Evolutionary conservation across 176 grass and related monocot species (phyloP).

Genomic region (Zoysia japonica): DNA sequence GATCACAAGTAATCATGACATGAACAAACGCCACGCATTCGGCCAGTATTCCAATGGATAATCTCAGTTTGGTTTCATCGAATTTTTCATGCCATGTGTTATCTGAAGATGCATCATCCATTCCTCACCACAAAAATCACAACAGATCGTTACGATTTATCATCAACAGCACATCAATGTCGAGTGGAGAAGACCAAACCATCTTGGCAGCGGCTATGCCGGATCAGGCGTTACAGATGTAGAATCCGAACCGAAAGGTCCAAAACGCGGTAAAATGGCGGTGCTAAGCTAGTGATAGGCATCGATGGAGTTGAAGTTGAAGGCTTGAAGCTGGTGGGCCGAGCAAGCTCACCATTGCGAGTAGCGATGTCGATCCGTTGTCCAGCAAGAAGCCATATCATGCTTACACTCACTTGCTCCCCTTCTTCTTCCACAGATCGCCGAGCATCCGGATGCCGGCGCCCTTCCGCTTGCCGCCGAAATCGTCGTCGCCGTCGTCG

Average conservation of each 20-base stretch:
- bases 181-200: conserved; percentile 19
- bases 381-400: not conserved
- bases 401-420: conserved; percentile 41
- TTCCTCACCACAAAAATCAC: no score
- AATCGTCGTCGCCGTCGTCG: conserved; percentile 62
- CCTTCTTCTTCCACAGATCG: conserved; percentile 94
- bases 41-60: not conserved
- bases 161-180: conserved; percentile 8
- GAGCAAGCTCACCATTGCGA: conserved; percentile 35
- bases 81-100: not conserved
- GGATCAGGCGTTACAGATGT: conserved; percentile 12
- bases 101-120: no score
- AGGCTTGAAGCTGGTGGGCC: not conserved
- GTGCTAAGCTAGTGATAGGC: conserved; percentile 16
- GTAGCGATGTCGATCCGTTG: not conserved
- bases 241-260: conserved; percentile 25
- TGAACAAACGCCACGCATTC: conserved; percentile 1
- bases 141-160: not conserved
- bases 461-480: conserved; percentile 60
- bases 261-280: conserved; percentile 48
- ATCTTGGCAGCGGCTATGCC: conserved; percentile 26
- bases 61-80: not conserved
- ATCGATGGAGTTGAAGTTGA: not conserved
- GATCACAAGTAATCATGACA: conserved; percentile 11
- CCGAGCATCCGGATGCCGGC: conserved; percentile 88